Evolutionary conservation across 768 basidiomycete genomes (phyloP).

Genomic region (Rubroboletus pulcherrimus): DNA sequence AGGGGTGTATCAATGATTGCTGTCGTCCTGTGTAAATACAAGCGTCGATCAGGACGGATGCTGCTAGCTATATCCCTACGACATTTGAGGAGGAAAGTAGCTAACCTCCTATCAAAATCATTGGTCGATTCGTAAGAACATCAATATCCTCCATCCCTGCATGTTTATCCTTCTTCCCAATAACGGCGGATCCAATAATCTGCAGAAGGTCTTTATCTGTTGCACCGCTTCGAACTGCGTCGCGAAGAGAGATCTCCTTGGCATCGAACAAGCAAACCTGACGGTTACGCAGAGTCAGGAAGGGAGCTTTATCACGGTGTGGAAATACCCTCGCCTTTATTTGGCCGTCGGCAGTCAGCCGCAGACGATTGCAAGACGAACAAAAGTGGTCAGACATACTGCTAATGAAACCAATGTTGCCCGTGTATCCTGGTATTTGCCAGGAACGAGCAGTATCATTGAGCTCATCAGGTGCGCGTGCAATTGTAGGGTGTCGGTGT

Average conservation of each 20-base stretch:
- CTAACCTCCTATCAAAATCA: constrained; percentile 96
- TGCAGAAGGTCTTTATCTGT: constrained; percentile 59
- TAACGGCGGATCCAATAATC: constrained; percentile 62
- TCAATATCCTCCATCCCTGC: constrained; percentile 82
- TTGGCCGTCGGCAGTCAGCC: constrained; percentile 87
- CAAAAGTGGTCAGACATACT: constrained; percentile 96
- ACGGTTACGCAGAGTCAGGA: constrained; percentile 1
- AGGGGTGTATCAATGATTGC: constrained; percentile 2
- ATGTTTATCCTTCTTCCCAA: constrained; percentile 75
- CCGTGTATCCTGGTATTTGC: constrained; percentile 65
- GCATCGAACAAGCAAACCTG: constrained; percentile 88
- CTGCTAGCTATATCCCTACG: constrained; percentile 16
- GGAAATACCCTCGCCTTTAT: constrained; percentile 59
- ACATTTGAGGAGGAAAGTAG: constrained; percentile 35
- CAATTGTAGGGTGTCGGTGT: constrained; percentile 45
- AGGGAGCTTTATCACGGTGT: not conserved
- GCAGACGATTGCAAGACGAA: constrained; percentile 75
- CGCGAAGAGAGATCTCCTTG: constrained; percentile 77
- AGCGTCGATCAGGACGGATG: constrained; percentile 21
- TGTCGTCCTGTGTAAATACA: constrained; percentile 22
- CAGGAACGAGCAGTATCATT: constrained; percentile 84
- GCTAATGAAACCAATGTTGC: constrained; percentile 83
- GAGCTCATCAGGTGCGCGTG: constrained; percentile 57
- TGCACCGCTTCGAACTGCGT: constrained; percentile 62
- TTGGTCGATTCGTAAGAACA: constrained; percentile 73